phyloP scores from a whole-genome alignment of 768 basidiomycete genomes.

The Psilocybe tampanensis region DNA sequence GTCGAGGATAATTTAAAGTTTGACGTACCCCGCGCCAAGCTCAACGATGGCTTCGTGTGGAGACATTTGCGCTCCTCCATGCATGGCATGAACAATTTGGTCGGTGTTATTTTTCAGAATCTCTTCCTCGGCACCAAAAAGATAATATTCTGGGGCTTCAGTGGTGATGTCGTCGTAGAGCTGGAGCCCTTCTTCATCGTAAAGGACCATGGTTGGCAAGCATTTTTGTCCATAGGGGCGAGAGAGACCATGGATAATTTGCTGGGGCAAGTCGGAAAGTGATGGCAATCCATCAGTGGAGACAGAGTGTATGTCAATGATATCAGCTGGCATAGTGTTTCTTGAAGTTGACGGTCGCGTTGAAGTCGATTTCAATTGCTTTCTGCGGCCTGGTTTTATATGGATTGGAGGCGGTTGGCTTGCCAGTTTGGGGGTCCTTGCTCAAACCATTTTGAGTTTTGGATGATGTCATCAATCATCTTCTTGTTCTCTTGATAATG shows the following conservation, averaged over 20 bases:
- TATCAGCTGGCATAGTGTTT: slow-evolving; percentile 44
- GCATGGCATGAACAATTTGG: slow-evolving; percentile 79
- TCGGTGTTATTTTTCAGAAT: slow-evolving; percentile 73
- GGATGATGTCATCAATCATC: slow-evolving; percentile 18
- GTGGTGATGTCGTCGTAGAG: slow-evolving; percentile 88
- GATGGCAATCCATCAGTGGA: slow-evolving; percentile 31
- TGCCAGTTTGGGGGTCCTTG: background rate
- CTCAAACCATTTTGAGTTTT: slow-evolving; percentile 2
- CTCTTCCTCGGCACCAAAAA: slow-evolving; percentile 86
- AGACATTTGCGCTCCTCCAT: slow-evolving; percentile 38
- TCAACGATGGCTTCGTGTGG: slow-evolving; percentile 59
- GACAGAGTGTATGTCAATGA: slow-evolving; percentile 50
- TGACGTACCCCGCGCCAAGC: slow-evolving; percentile 90
- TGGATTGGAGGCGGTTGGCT: slow-evolving; percentile 2
- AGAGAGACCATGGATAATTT: slow-evolving; percentile 58
- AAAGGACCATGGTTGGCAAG: slow-evolving; percentile 83
- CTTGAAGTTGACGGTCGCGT: background rate
- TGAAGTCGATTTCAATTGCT: background rate
- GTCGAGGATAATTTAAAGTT: slow-evolving; percentile 1
- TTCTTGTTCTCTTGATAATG: slow-evolving; percentile 1
- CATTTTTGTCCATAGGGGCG: slow-evolving; percentile 57
- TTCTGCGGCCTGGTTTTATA: slow-evolving; percentile 8
- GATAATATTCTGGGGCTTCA: slow-evolving; percentile 81
- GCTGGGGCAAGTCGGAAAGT: slow-evolving; percentile 37
- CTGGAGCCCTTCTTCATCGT: slow-evolving; percentile 83